phyloP scores from a whole-genome alignment of 2,329 filamentous ascomycete species.

The Neopestalotiopsis sp. region DNA sequence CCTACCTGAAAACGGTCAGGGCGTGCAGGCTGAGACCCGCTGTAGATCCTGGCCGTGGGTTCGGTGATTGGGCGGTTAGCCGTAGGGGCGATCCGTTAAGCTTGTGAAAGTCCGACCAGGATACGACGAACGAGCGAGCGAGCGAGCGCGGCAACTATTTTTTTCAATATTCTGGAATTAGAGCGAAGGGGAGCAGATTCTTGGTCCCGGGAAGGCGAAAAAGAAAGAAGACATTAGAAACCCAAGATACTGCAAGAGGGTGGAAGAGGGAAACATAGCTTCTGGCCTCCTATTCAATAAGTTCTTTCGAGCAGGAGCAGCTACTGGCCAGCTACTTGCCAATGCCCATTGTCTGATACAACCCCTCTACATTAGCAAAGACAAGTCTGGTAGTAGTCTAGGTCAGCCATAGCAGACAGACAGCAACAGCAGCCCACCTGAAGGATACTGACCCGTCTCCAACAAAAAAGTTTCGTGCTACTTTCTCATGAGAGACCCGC shows the following conservation, averaged over 20 bases:
- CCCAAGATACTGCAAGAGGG: not conserved
- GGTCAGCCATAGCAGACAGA: no score
- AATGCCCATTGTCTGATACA: not conserved
- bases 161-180: not conserved
- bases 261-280: not conserved
- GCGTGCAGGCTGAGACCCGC: not conserved
- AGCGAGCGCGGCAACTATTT: not conserved
- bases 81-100: constrained; percentile 5
- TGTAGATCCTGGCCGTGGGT: not conserved
- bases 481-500: not conserved
- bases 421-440: not conserved
- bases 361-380: not conserved
- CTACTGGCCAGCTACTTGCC: not conserved
- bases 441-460: not conserved
- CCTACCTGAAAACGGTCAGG: constrained; percentile 9
- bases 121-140: not conserved
- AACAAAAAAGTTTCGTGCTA: not conserved
- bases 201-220: not conserved
- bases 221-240: not conserved
- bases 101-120: constrained; percentile 12
- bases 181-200: not conserved
- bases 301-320: not conserved
- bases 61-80: constrained; percentile 6
- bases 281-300: not conserved
- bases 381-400: no score